Conservation (phyloP, 176 grass and related monocot genomes). For the Elaeis guineensis region DNA sequence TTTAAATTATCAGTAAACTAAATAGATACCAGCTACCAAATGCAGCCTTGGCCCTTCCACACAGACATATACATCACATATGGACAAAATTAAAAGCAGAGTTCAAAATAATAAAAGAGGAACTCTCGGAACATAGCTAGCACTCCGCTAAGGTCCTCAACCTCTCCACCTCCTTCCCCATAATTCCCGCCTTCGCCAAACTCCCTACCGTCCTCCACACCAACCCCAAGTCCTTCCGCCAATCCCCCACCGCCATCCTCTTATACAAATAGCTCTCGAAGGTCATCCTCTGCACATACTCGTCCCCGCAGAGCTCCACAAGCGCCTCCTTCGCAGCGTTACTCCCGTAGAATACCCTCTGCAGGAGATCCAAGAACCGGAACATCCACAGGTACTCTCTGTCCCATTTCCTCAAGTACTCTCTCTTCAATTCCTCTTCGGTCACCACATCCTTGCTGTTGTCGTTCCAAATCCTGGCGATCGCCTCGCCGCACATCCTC, state of each 20-base stretch:
- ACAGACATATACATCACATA: too few relatives aligned
- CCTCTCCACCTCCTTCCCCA: conserved; percentile 57
- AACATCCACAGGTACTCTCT: conserved; percentile 67
- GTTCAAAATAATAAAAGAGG: too few relatives aligned
- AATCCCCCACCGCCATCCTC: conserved; percentile 48
- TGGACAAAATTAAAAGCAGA: too few relatives aligned
- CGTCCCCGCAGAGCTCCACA: conserved; percentile 82
- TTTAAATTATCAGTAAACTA: too few relatives aligned
- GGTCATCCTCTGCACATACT: conserved; percentile 82
- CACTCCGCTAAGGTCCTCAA: conserved; percentile 13
- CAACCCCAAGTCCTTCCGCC: conserved; percentile 47
- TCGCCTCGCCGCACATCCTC: conserved; percentile 63
- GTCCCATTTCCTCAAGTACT: conserved; percentile 85
- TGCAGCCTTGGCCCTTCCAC: too few relatives aligned
- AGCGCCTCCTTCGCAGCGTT: conserved; percentile 79
- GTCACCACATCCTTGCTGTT: conserved; percentile 39
- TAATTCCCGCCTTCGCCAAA: conserved; percentile 48
- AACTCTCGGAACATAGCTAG: too few relatives aligned
- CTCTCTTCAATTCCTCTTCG: conserved; percentile 47
- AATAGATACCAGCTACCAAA: too few relatives aligned
- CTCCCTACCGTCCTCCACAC: conserved; percentile 53
- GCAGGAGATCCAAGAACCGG: conserved; percentile 78
- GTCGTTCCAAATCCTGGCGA: conserved; percentile 59
- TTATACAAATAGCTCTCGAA: conserved; percentile 97
- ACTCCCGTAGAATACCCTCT: conserved; percentile 64